Evolutionary conservation across 1,284 basidiomycete species (phyloP).

Genomic region (Tausonia pullulans): DNA sequence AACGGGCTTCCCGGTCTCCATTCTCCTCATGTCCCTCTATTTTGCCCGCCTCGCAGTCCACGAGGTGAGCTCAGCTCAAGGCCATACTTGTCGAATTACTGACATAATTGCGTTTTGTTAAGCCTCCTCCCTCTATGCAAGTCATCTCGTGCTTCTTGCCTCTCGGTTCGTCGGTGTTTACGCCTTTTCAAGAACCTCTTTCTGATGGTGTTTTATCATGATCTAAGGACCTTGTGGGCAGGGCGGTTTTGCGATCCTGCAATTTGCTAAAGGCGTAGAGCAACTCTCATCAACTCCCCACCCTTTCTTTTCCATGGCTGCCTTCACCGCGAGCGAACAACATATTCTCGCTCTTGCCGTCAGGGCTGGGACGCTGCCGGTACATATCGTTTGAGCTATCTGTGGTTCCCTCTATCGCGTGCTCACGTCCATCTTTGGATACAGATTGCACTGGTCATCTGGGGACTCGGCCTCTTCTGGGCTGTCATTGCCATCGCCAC

Average conservation of each 20-base stretch:
- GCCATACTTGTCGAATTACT: conserved; percentile 32
- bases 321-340: too few species aligned
- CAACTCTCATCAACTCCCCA: conserved; percentile 33
- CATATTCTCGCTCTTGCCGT: too few species aligned
- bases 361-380: too few species aligned
- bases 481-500: conserved; percentile 32
- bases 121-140: conserved; percentile 37
- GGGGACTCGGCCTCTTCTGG: conserved; percentile 39
- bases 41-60: conserved; percentile 38
- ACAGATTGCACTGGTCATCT: conserved; percentile 32
- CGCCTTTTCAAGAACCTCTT: too few species aligned
- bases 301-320: too few species aligned
- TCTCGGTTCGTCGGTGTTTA: conserved; percentile 20
- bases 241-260: conserved; percentile 48
- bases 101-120: conserved; percentile 24
- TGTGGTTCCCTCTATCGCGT: not conserved
- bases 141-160: conserved; percentile 52
- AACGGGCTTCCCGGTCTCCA: conserved; percentile 39
- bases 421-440: not conserved
- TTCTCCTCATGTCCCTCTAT: conserved; percentile 49
- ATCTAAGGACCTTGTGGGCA: conserved; percentile 44
- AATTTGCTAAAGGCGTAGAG: conserved; percentile 41
- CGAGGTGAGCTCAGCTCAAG: conserved; percentile 32
- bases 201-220: not conserved
- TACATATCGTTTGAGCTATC: not conserved